phyloP scores from a whole-genome alignment of 768 basidiomycete species.

The Phaeotremella skinneri region DNA sequence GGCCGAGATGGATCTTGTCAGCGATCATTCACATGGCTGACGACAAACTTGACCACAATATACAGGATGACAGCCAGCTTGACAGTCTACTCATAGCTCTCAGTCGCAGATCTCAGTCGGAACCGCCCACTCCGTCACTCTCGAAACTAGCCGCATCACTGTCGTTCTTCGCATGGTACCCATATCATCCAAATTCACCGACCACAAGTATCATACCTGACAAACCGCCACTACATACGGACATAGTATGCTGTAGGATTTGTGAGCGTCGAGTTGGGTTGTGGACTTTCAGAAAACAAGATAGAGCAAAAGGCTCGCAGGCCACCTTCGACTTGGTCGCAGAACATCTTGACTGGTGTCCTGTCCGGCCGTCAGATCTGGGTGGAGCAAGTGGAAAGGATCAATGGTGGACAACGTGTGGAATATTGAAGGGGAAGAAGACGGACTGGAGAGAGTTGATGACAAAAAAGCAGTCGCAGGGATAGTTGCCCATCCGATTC shows the following conservation, averaged over 20 bases:
- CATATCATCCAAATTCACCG: slow-evolving; percentile 26
- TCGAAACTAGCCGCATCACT: slow-evolving; percentile 11
- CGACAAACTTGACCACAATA: background rate
- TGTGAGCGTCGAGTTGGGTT: slow-evolving; percentile 38
- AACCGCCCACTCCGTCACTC: background rate
- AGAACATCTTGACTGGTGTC: slow-evolving; percentile 44
- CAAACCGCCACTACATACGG: slow-evolving; percentile 10
- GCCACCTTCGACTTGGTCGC: slow-evolving; percentile 37
- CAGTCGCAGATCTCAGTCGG: background rate
- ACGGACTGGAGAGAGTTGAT: background rate
- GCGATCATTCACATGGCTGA: background rate
- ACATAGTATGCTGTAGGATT: slow-evolving; percentile 35
- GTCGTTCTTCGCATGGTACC: slow-evolving; percentile 41
- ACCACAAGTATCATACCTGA: slow-evolving; percentile 3
- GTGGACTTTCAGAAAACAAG: slow-evolving; percentile 19
- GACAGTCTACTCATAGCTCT: background rate
- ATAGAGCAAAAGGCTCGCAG: slow-evolving; percentile 3
- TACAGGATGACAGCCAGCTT: background rate
- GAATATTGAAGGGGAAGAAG: slow-evolving; percentile 17
- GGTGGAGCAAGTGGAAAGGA: slow-evolving; percentile 1
- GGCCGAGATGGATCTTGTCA: background rate
- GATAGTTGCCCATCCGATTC: no score
- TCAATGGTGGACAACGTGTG: slow-evolving; percentile 25
- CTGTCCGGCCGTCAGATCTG: slow-evolving; percentile 8
- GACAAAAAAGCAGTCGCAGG: no score